These are phyloP conservation scores for Candida sp. DNA, from an alignment of 1,139 yeast species.

Conservation along the genomic window DNA sequence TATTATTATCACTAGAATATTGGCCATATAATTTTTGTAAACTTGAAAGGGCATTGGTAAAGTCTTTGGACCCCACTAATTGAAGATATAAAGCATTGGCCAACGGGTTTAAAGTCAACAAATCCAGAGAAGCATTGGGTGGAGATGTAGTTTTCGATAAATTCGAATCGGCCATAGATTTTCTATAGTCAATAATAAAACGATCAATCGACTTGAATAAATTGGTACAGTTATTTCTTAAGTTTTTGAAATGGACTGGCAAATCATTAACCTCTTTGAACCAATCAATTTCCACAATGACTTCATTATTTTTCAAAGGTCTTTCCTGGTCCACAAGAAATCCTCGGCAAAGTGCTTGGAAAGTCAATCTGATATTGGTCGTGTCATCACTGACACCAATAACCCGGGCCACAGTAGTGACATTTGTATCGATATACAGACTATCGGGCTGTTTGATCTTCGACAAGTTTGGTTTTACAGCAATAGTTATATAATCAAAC, in stretches of 20 bases:
- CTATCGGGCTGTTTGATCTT: conserved; percentile 26
- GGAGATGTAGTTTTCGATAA: conserved; percentile 5
- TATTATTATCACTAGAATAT: conserved; percentile 19
- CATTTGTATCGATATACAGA: conserved; percentile 13
- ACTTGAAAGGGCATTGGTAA: conserved; percentile 36
- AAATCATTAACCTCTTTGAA: conserved; percentile 16
- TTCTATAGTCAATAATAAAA: conserved; percentile 41
- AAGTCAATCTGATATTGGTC: conserved; percentile 42
- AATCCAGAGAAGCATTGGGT: conserved; percentile 18
- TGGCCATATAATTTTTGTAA: conserved; percentile 31
- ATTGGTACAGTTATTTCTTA: conserved; percentile 19
- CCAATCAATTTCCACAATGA: conserved; percentile 26
- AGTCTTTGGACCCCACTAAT: conserved; percentile 45
- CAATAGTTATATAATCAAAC: conserved; percentile 40
- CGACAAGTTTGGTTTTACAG: conserved; percentile 37
- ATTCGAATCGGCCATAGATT: conserved; percentile 14
- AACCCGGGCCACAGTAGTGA: conserved; percentile 47
- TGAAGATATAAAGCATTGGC: conserved; percentile 60
- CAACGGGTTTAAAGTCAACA: conserved; percentile 56
- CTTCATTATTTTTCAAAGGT: conserved; percentile 24
- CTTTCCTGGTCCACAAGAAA: conserved; percentile 9
- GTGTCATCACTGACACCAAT: conserved; percentile 48
- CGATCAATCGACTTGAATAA: conserved; percentile 40
- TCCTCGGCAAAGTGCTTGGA: conserved; percentile 56
- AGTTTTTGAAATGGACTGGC: conserved; percentile 17